Base-by-base conservation (phyloP, 106 monocot genomes). In the Gastrodia elata region DNA sequence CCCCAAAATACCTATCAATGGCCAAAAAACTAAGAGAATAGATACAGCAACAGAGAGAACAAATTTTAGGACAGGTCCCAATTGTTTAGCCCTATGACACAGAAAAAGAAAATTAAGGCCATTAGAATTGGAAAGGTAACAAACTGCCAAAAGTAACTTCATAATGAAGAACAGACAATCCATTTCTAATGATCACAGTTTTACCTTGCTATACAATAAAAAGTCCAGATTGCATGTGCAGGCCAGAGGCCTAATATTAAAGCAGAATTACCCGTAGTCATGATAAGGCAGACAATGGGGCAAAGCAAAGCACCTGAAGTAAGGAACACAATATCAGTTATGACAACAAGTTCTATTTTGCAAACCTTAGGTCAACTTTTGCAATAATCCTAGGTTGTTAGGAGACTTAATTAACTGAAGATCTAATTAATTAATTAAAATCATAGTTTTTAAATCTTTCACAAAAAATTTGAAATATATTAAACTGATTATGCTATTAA, bases 231-330 rank as follows among this genome's bases (percentile, higher is more conserved):
- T 64, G 67, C 79, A 76, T 98, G 97, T 25, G 71, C 93, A 38
- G 97, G 97, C 93, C 93, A 98, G 33, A 98, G 86, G 42, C 93
- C 88, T 38, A 98, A 43, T 68, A 98, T 87, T 48, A 93, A 71
- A 15, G 87, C 88, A 42, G 88, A 88, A 77, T 93, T 90, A 73
- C 97, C 97, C 65, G 76, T 68, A 15, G 77, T 78, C 80, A 98
- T 85, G 55, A 91, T 87, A 72, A 91, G 70, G 39, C 86, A 93
- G 80, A 81, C 78, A 41, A 84, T 79, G 64, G 93, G 93, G 70
- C 70, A 88, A 56, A 98, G 9, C 49, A 93, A 74, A 76, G 70
- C 74, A 82, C 97, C 97, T 98, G 76, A 44, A 76, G 30, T 64
- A 59, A 14, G 77, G 44, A 41, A 59, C 34, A 25, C 8, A 30